Evolutionary conservation across 192 early-diverging fungal species (phyloP).

Genomic region (Backusella liffmaniae): DNA sequence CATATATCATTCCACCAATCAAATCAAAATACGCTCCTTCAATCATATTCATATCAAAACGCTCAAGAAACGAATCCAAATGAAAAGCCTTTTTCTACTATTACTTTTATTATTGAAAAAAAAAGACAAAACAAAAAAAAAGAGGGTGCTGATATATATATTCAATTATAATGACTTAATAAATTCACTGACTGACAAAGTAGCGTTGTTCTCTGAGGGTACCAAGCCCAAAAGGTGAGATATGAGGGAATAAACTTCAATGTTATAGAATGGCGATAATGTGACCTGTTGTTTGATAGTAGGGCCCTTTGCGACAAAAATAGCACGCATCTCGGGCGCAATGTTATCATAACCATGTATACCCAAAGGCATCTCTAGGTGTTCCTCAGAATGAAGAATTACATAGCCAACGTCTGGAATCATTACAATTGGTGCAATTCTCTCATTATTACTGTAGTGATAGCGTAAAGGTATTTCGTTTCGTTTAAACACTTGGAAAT

Average conservation of each 20-base stretch:
- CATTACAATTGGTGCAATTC: slow-evolving; percentile 74
- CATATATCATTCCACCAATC: neutral
- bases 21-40: neutral
- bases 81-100: too few species aligned
- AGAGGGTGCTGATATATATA: too few species aligned
- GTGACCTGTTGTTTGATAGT: slow-evolving; percentile 15
- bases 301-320: slow-evolving; percentile 80
- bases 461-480: slow-evolving; percentile 71
- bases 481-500: slow-evolving; percentile 64
- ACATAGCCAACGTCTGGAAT: slow-evolving; percentile 67
- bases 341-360: slow-evolving; percentile 85
- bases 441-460: slow-evolving; percentile 62
- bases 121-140: too few species aligned
- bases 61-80: neutral
- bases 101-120: too few species aligned
- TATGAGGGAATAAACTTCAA: slow-evolving; percentile 72
- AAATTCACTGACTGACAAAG: slow-evolving; percentile 18
- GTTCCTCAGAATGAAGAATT: slow-evolving; percentile 40
- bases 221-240: slow-evolving; percentile 50
- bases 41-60: too few species aligned
- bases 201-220: slow-evolving; percentile 75
- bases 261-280: slow-evolving; percentile 59
- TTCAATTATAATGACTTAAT: too few species aligned
- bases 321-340: slow-evolving; percentile 76
- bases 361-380: slow-evolving; percentile 42